phyloP scores from a whole-genome alignment of 78 protist genomes.

The Dictyostelium purpureum region DNA sequence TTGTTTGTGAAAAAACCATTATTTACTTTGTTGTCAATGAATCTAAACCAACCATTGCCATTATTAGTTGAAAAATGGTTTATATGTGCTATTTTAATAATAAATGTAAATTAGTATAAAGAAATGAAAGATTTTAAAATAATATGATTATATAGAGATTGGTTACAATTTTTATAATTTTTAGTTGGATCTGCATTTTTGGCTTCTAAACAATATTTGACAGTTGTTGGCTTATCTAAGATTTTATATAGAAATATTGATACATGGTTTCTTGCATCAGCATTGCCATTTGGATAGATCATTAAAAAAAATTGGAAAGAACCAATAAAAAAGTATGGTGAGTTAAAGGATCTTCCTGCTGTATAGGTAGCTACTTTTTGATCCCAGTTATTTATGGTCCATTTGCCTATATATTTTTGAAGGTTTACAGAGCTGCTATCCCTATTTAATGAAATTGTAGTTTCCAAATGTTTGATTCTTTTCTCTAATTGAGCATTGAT shows the following conservation, averaged over 20 bases:
- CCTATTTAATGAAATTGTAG: background rate
- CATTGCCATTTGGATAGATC: background rate
- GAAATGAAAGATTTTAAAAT: too few species aligned
- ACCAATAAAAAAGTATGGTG: background rate
- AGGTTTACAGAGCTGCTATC: background rate
- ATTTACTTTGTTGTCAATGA: background rate
- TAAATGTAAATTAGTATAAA: too few species aligned
- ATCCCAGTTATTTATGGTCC: background rate
- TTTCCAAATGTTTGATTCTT: background rate
- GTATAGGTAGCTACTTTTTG: background rate
- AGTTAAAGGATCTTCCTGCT: background rate
- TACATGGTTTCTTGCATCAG: background rate
- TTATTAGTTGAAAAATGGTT: background rate
- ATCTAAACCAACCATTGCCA: conserved; percentile 9
- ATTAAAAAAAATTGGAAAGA: background rate
- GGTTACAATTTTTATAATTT: background rate
- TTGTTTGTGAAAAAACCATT: background rate
- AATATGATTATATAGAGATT: too few species aligned
- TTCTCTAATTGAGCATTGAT: background rate
- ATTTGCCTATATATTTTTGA: background rate
- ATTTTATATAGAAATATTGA: background rate
- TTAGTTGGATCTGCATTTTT: background rate
- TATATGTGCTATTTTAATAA: too few species aligned
- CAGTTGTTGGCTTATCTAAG: background rate
- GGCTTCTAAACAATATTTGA: background rate